phyloP scores from a whole-genome alignment of 257 asterid genomes.

The Solanum dulcamara region DNA sequence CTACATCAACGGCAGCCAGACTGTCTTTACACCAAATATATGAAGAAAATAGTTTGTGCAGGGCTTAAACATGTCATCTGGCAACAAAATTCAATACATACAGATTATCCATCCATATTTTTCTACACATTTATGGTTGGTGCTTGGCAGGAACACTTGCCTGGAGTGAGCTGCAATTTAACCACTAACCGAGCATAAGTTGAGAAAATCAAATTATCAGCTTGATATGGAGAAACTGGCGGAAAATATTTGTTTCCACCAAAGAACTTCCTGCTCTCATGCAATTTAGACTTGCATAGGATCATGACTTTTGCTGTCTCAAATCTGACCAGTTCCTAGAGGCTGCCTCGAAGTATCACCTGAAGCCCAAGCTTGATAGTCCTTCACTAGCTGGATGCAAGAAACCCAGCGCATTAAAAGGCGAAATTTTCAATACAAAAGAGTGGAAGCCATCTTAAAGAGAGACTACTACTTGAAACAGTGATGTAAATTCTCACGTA shows the following conservation, averaged over 20 bases:
- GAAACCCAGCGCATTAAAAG: not conserved
- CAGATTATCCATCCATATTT: not conserved
- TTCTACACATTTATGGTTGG: not conserved
- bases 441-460: not conserved
- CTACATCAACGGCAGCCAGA: not conserved
- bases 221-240: not conserved
- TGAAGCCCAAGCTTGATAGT: constrained; percentile 90
- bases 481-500: not conserved
- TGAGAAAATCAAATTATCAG: not conserved
- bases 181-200: not conserved
- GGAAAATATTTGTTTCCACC: not conserved
- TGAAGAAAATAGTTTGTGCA: not conserved
- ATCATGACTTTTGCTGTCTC: not conserved
- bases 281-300: not conserved
- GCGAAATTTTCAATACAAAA: not conserved
- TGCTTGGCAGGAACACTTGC: not conserved
- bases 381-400: constrained; percentile 64
- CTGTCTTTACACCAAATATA: not conserved
- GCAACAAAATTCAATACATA: not conserved
- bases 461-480: not conserved
- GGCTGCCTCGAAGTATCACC: constrained; percentile 94
- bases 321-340: constrained; percentile 84
- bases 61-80: not conserved
- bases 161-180: not conserved
- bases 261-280: not conserved